Percentiles rank a stretch among this genome's conserved stretches.
Evolutionary conservation across 192 early-diverging fungal species (phyloP).

Genomic region (Pecoramyces ruminantium): DNA sequence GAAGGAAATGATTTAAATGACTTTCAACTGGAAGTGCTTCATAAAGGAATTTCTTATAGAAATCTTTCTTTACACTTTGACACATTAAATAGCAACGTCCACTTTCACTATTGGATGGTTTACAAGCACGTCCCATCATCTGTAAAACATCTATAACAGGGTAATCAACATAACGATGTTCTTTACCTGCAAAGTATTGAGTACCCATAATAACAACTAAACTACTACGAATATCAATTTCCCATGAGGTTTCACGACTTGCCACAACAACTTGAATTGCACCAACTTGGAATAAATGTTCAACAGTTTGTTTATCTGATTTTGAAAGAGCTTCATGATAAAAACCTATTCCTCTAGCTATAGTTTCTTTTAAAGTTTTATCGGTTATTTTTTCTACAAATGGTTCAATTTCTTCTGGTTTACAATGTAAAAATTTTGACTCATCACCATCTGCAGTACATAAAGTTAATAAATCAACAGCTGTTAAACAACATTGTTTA

Average conservation of each 20-base stretch:
- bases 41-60: conserved; percentile 94
- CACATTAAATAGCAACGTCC: conserved; percentile 87
- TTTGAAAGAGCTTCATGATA: conserved; percentile 79
- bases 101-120: conserved; percentile 28
- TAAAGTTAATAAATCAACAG: conserved; percentile 65
- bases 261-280: conserved; percentile 82
- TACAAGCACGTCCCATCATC: conserved; percentile 91
- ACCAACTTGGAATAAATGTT: conserved; percentile 50
- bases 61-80: conserved; percentile 81
- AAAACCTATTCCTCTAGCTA: conserved; percentile 71
- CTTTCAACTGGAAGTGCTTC: conserved; percentile 93
- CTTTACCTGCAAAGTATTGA: conserved; percentile 82
- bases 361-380: conserved; percentile 42
- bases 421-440: conserved; percentile 55
- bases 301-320: conserved; percentile 54
- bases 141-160: conserved; percentile 87
- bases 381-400: conserved; percentile 52
- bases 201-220: conserved; percentile 84
- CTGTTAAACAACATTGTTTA: conserved; percentile 73
- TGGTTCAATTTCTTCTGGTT: conserved; percentile 37
- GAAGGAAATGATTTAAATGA: conserved; percentile 80
- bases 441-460: conserved; percentile 56
- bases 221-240: conserved; percentile 60
- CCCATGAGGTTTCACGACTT: conserved; percentile 83
- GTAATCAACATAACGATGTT: conserved; percentile 93